Evolutionary conservation across 176 grass and related monocot species (phyloP).

Genomic region (Bromus sterilis): DNA sequence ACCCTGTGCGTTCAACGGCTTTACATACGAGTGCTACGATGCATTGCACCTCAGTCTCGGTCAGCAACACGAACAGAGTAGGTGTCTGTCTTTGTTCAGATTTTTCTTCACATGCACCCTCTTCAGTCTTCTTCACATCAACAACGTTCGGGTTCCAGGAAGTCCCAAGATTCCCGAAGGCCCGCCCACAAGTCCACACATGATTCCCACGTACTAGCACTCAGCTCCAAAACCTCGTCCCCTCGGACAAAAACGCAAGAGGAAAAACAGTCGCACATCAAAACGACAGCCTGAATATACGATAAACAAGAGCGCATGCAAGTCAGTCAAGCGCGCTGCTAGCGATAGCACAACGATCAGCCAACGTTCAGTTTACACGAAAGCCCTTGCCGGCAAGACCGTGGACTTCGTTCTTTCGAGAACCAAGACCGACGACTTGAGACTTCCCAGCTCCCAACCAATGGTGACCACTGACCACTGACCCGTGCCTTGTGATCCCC

Average conservation of each 20-base stretch:
- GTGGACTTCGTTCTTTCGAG: too few relatives aligned
- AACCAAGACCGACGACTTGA: background rate
- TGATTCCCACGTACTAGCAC: background rate
- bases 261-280: background rate
- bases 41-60: too few relatives aligned
- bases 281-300: background rate
- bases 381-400: background rate
- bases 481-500: background rate
- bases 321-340: background rate
- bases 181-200: background rate
- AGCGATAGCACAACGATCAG: background rate
- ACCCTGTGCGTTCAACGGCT: too few relatives aligned
- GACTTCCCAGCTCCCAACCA: background rate
- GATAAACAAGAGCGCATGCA: background rate
- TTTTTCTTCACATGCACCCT: background rate
- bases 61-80: too few relatives aligned
- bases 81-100: background rate
- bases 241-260: background rate
- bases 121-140: too few relatives aligned
- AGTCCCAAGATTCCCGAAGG: background rate
- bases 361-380: background rate
- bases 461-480: too few relatives aligned
- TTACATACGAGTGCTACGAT: too few relatives aligned
- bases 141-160: background rate
- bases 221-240: background rate